phyloP scores from a whole-genome alignment of 129 eudicot genomes.

The Helichrysum umbraculigerum region DNA sequence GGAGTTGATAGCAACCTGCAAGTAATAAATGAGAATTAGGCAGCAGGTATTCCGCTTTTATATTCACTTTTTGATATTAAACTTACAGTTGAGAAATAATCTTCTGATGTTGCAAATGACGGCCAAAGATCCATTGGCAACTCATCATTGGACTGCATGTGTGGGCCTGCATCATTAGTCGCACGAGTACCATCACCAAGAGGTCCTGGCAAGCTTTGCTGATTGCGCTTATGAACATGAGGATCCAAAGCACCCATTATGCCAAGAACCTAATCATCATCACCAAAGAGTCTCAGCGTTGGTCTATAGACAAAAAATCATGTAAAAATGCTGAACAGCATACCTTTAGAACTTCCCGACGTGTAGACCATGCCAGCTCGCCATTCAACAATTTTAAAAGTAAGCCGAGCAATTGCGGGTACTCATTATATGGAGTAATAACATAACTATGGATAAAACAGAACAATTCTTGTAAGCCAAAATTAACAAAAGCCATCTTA shows the following conservation, averaged over 20 bases:
- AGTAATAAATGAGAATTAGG: conserved; percentile 30
- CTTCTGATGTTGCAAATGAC: conserved; percentile 92
- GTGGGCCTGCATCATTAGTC: conserved; percentile 81
- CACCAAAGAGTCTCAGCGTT: conserved; percentile 20
- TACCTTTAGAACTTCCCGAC: conserved; percentile 95
- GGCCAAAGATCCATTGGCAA: conserved; percentile 98
- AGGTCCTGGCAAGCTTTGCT: conserved; percentile 73
- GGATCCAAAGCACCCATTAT: conserved; percentile 99
- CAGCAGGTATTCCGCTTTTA: conserved; percentile 3
- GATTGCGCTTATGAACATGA: conserved; percentile 89
- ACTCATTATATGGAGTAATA: conserved; percentile 83
- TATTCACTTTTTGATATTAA: conserved; percentile 20
- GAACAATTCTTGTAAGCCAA: conserved; percentile 22
- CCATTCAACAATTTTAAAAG: conserved; percentile 88
- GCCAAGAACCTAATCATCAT: conserved; percentile 72
- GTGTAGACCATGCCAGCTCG: conserved; percentile 94
- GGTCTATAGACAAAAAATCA: background rate
- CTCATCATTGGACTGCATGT: conserved; percentile 77
- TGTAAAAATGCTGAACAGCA: background rate
- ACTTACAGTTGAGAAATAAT: conserved; percentile 88
- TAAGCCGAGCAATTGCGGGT: conserved; percentile 80
- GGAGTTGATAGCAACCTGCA: conserved; percentile 93
- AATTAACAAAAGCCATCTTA: background rate
- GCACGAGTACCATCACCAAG: conserved; percentile 80
- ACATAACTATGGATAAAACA: conserved; percentile 65